Base-by-base conservation (phyloP, 345 rosid genomes). In the Citrus mangshanensis region DNA sequence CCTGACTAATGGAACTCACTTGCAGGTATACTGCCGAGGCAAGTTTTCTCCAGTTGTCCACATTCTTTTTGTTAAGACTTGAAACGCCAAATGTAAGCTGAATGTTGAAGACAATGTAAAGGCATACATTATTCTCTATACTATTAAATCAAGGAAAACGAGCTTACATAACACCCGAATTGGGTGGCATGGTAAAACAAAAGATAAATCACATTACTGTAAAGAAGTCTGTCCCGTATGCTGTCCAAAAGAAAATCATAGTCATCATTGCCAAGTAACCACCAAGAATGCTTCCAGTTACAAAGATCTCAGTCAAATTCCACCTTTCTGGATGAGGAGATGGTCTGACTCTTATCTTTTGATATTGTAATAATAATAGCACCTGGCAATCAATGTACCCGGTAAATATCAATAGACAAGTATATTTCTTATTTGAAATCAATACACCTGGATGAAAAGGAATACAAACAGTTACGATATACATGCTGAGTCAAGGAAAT, bases 1-100 rank as follows among this genome's bases (percentile, higher is more conserved):
- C 92, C 84, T 90, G 93, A 76, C 93, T 89, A 66, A 87, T 89
- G 16, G 87, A 86, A 84, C 93, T 87, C 70, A 87, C 93, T 85
- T 28, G 28, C 28, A 28, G 28, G 28, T 28, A 28, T 28, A 28
- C 28, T 28, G 28, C 28, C 2, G 28, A 28, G 28, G 28, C 28
- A 28, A 28, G 28, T 28, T 28, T 28, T 28, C 28, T 28, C 28
- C 28, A 28, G 28, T 28, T 2, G 2, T 0, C 28, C 28, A 0
- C 27, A 73, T 84, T 1, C 0, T 28, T 28, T 28, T 28, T 1
- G n/a, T 28, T 28, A 28, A 28, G 28, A 28, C 28, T 28, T 28
- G 28, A 28, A 28, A 28, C 28, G 55, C 89, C 90, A 73, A 91
- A 89, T 13, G 83, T 81, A 21, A 72, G 71, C 92, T 91, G 85